Conservation (phyloP, 768 basidiomycete genomes). For the Tremella mesenterica region DNA sequence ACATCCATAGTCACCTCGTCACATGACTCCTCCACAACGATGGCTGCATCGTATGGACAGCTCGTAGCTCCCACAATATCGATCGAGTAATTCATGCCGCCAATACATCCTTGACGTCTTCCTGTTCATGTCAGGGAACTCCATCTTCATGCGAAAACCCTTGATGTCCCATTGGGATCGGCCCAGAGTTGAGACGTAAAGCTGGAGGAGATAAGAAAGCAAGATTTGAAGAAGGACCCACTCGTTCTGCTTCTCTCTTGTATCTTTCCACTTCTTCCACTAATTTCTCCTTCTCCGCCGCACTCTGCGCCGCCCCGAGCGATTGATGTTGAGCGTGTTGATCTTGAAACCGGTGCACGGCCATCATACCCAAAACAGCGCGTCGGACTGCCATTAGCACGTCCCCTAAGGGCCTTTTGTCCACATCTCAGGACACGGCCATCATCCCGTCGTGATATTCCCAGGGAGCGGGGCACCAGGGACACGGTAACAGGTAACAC, state of each 20-base stretch:
- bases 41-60: no score
- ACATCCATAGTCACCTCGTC: no score
- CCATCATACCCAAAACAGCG: constrained; percentile 76
- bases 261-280: constrained; percentile 56
- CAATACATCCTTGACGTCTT: constrained; percentile 19
- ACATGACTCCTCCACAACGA: no score
- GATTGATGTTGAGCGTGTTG: constrained; percentile 5
- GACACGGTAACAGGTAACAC: background rate
- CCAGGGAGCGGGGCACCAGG: no score
- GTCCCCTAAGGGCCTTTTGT: background rate
- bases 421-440: no score
- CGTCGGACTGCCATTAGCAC: constrained; percentile 64
- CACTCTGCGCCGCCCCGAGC: constrained; percentile 31
- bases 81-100: background rate
- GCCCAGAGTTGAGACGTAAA: no score
- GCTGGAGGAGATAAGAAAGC: no score
- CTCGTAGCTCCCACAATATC: no score
- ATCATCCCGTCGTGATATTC: no score
- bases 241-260: constrained; percentile 74
- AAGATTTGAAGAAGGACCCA: no score
- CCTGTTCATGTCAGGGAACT: constrained; percentile 8
- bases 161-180: no score
- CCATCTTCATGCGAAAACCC: background rate
- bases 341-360: constrained; percentile 63
- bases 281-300: constrained; percentile 53